Conservation (phyloP, 345 rosid genomes). For the Eucalyptus marginata region DNA sequence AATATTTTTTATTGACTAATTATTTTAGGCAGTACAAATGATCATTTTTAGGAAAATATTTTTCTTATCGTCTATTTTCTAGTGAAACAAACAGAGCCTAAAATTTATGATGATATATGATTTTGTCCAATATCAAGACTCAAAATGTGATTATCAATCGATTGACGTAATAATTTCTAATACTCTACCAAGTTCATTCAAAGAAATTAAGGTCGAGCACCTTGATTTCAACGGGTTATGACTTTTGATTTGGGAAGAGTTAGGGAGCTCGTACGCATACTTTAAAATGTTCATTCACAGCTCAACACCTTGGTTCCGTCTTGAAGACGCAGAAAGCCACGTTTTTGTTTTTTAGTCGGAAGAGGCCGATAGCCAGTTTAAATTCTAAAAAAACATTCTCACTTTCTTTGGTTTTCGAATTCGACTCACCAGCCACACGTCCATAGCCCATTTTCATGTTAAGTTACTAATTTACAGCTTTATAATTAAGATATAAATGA, state of each 20-base stretch:
- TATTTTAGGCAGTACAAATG: accelerated
- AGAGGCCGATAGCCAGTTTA: background rate
- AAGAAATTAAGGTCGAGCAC: too few relatives aligned
- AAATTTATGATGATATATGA: background rate
- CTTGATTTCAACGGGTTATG: too few relatives aligned
- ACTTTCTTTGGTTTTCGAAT: background rate
- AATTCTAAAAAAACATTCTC: background rate
- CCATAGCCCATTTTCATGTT: background rate
- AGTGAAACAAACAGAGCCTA: accelerated
- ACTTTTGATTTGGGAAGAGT: background rate
- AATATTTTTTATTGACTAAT: too few relatives aligned
- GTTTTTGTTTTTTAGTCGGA: background rate
- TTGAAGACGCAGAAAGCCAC: background rate
- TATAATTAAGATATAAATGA: background rate
- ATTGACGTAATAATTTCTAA: background rate
- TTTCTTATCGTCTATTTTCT: accelerated
- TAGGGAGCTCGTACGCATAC: background rate
- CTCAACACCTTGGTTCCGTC: accelerated
- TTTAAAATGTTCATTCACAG: background rate
- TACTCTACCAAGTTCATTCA: too few relatives aligned
- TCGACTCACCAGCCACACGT: background rate
- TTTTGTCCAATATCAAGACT: background rate
- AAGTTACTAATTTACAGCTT: background rate
- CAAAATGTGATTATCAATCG: background rate
- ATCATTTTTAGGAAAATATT: too few relatives aligned